Base-by-base conservation (phyloP, 2,329 filamentous ascomycete species). In the Monilinia fructicola region DNA sequence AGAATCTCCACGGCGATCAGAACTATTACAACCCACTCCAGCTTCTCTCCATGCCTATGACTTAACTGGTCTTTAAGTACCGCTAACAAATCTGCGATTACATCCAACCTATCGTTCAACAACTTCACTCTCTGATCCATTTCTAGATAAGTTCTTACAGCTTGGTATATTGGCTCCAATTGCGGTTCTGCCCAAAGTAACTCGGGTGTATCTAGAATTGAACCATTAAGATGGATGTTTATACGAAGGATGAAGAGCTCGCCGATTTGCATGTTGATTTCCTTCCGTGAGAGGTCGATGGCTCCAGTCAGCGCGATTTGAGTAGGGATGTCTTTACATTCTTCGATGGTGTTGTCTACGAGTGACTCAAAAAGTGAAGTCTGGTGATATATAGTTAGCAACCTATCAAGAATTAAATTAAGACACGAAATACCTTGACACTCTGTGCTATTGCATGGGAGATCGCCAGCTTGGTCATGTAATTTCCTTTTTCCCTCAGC, bases 221-320 rank as follows among this genome's bases (percentile, higher is more conserved):
- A 96, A 44, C 95, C 95, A 78, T 98, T 97, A 61, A 99, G 85
- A 79, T 99, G 96, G 75, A 99, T 98, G 78, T 95, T 97, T 81
- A 99, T 98, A 68, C 95, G 88, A 42, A 99, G 82, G 76, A 99
- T 98, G 79, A 99, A 99, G 64, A 99, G 86, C 80, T 99, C 93
- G 77, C 95, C 95, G 69, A 99, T 97, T 79, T 98, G 93, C 93
- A 98, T 98, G 82, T 98, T 98, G 82, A 99, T 97, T 77, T 98
- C 88, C 67, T 88, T 87, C 54, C 94, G 88, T 67, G 89, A 92
- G 67, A 99, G 86, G 65, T 91, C 89, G 75, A 99, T 95, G 75
- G 93, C 95, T 70, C 95, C 95, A 0, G 94, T 97, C 71, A 91
- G 82, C 3, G 95, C 94, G 73, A 99, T 97, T 78, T 97, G 91